Base-by-base conservation (phyloP, 176 grass and related monocot genomes). In the Poa annua region DNA sequence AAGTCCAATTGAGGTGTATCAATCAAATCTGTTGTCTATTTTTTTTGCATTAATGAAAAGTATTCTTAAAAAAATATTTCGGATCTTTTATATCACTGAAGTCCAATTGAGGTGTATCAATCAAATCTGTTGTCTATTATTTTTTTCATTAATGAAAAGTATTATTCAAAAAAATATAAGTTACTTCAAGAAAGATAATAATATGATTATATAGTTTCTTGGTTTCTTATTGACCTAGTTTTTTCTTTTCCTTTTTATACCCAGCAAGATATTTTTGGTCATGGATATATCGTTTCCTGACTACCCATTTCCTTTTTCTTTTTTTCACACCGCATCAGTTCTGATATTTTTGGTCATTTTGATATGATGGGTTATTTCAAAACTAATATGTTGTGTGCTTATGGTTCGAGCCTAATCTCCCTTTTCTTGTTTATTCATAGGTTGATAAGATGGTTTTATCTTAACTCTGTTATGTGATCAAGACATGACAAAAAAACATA, bases 101-200 rank as follows among this genome's bases (percentile, higher is more conserved):
- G 54, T 57, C n/a, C 3, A 0, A 22, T 21, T 21, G 54, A 57
- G 54, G 8, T 57, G 3, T 57, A 8, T 22, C 20, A 22, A 57
- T 57, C 54, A 20, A 57, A 57, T 22, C 54, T 57, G 8, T 22
- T 57, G 19, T 57, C 54, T 22, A 21, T 57, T 3, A 29, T 10
- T 21, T 57, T 57, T 57, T 57, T 44, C 54, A 57, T 57, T 36
- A 38, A 20, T 35, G 20, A 11, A 36, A 34, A 24, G 51, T 53
- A 39, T 68, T 17, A 35, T 5, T 25, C 2, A 29, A 29, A 29
- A 29, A 81, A 22, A 81, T 25, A 53, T 7, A 36, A 39, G 50
- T 20, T 78, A 57, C 51, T 41, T 26, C 15, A 71, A 56, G 14
- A 81, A 81, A 55, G 4, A 41, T 42, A 26, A 67, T n/a, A 80